Percentiles rank a stretch among this genome's conserved stretches.
These are phyloP conservation scores for Lecanosticta acicola DNA, from an alignment of 2,329 filamentous ascomycete genomes.

Conservation along the genomic window DNA sequence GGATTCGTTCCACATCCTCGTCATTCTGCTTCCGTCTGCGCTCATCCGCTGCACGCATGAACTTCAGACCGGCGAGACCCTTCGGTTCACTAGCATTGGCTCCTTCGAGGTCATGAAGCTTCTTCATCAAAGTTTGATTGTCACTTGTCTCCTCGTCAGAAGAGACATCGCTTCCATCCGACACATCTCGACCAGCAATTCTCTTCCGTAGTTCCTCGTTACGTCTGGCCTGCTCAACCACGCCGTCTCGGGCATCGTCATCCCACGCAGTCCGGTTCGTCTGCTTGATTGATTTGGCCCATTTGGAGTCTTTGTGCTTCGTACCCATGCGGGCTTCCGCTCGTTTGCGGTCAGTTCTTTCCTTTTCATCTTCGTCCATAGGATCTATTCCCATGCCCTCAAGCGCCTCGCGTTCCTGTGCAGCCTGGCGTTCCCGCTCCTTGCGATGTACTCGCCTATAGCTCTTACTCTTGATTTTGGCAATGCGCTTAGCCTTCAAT, in stretches of 20 bases:
- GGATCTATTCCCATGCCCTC: constrained; percentile 56
- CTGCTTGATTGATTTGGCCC: constrained; percentile 79
- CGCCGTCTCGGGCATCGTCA: constrained; percentile 70
- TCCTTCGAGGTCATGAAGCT: constrained; percentile 40
- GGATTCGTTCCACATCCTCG: constrained; percentile 53
- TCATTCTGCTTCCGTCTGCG: constrained; percentile 74
- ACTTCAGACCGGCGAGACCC: constrained; percentile 71
- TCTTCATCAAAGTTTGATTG: constrained; percentile 37
- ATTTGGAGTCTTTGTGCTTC: constrained; percentile 82
- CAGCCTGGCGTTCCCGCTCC: constrained; percentile 57
- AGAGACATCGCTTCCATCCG: constrained; percentile 45
- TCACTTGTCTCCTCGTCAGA: constrained; percentile 53
- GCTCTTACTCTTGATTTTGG: constrained; percentile 98
- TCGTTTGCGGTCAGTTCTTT: constrained; percentile 64
- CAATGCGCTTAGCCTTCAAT: constrained; percentile 82
- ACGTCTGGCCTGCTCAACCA: constrained; percentile 73
- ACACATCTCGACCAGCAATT: constrained; percentile 65
- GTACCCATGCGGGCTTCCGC: constrained; percentile 81
- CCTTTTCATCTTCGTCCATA: constrained; percentile 56
- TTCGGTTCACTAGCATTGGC: constrained; percentile 11
- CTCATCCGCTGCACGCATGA: constrained; percentile 87
- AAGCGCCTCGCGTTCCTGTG: constrained; percentile 51
- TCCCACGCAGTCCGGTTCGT: constrained; percentile 81
- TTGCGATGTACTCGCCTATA: constrained; percentile 89
- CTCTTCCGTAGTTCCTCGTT: constrained; percentile 76